phyloP scores from a whole-genome alignment of 202 grass and related monocot species.

The Saccharum hybrid region DNA sequence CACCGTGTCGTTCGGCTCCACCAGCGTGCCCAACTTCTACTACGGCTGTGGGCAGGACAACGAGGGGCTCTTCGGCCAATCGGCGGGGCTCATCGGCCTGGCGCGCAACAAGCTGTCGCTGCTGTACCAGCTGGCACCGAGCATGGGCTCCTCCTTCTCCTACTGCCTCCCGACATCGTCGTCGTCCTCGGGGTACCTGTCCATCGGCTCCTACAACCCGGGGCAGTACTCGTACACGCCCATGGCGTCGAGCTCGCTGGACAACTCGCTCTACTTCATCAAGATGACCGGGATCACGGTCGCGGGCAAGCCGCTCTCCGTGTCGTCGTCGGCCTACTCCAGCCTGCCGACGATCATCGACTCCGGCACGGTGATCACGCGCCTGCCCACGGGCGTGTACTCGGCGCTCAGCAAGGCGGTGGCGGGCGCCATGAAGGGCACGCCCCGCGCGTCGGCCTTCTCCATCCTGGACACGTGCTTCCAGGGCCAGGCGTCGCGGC shows the following conservation, averaged over 20 bases:
- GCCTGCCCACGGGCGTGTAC: slow-evolving; percentile 70
- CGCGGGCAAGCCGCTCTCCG: slow-evolving; percentile 44
- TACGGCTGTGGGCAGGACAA: slow-evolving; percentile 68
- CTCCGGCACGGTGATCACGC: slow-evolving; percentile 76
- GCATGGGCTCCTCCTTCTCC: slow-evolving; percentile 56
- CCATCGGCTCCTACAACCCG: slow-evolving; percentile 60
- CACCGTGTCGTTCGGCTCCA: slow-evolving; percentile 56
- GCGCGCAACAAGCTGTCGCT: slow-evolving; percentile 61
- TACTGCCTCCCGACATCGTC: slow-evolving; percentile 62
- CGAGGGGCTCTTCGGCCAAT: slow-evolving; percentile 49
- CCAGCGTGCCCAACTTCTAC: slow-evolving; percentile 50
- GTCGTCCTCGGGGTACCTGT: slow-evolving; percentile 54
- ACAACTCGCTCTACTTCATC: slow-evolving; percentile 81
- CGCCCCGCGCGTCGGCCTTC: slow-evolving; percentile 39
- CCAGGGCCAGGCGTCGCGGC: slow-evolving; percentile 36
- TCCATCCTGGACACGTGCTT: slow-evolving; percentile 86
- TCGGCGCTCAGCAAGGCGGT: slow-evolving; percentile 75
- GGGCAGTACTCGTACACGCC: slow-evolving; percentile 66
- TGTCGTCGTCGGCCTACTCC: slow-evolving; percentile 61
- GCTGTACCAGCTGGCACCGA: slow-evolving; percentile 54
- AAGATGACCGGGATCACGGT: slow-evolving; percentile 66
- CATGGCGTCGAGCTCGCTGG: slow-evolving; percentile 57
- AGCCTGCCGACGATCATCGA: slow-evolving; percentile 83
- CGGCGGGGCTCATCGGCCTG: slow-evolving; percentile 68
- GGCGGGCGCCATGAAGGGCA: slow-evolving; percentile 45